These are phyloP conservation scores for Syncephalastrum contaminatum DNA, from an alignment of 371 early-diverging fungal species.

Conservation along the genomic window DNA sequence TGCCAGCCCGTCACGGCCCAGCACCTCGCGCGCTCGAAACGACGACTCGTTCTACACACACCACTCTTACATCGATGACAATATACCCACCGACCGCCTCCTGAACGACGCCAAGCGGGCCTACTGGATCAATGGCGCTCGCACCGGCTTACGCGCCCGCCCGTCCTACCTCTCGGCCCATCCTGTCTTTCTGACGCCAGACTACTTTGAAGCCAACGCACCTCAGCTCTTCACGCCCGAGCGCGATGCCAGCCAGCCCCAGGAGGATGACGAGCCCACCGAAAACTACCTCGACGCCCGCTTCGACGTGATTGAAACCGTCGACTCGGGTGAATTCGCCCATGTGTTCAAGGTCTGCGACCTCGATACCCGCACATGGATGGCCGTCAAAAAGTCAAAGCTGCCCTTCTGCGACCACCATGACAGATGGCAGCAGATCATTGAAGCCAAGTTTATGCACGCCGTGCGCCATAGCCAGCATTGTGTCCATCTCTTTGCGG, in stretches of 20 bases:
- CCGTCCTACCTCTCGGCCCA: slow-evolving; percentile 16
- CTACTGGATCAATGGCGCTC: neutral
- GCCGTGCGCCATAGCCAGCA: slow-evolving; percentile 55
- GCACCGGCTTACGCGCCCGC: slow-evolving; percentile 3
- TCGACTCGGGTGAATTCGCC: slow-evolving; percentile 83
- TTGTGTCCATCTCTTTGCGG: slow-evolving; percentile 67
- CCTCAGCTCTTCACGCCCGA: slow-evolving; percentile 13
- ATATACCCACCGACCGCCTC: slow-evolving; percentile 7
- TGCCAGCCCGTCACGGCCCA: too few relatives aligned
- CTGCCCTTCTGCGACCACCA: slow-evolving; percentile 66
- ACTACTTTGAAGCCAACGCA: slow-evolving; percentile 28
- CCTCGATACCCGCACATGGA: slow-evolving; percentile 53
- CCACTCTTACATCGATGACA: slow-evolving; percentile 6
- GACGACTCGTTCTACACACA: too few relatives aligned
- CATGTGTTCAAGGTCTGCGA: slow-evolving; percentile 72
- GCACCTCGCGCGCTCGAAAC: too few relatives aligned
- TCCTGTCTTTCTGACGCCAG: slow-evolving; percentile 34
- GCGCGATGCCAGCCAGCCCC: slow-evolving; percentile 4
- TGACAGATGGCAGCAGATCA: slow-evolving; percentile 72
- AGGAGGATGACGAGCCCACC: slow-evolving; percentile 6
- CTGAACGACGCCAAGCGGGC: neutral
- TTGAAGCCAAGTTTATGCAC: slow-evolving; percentile 82
- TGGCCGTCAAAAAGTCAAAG: slow-evolving; percentile 80
- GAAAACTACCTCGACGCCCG: slow-evolving; percentile 32
- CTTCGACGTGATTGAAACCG: slow-evolving; percentile 18